Conservation (phyloP, 2,329 filamentous ascomycete genomes). For the Cytospora leucostoma region DNA sequence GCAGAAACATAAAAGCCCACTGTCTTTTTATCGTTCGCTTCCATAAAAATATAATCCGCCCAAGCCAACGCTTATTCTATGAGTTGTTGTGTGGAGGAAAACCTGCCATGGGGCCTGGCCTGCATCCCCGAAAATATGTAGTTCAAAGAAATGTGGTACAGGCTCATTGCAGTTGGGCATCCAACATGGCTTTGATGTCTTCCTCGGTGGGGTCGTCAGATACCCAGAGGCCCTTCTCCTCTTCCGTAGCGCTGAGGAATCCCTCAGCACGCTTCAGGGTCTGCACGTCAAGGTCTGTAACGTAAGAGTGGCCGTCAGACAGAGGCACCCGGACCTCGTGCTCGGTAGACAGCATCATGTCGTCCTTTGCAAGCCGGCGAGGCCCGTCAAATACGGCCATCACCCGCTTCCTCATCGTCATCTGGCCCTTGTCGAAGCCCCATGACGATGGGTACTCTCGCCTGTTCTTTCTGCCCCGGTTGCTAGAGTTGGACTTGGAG, state of each 20-base stretch:
- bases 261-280: conserved; percentile 87
- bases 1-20: background rate
- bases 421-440: conserved; percentile 89
- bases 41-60: conserved; percentile 5
- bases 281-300: conserved; percentile 91
- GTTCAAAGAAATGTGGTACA: background rate
- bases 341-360: conserved; percentile 97
- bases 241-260: conserved; percentile 75
- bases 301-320: conserved; percentile 73
- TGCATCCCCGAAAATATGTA: conserved; percentile 8
- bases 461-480: conserved; percentile 80
- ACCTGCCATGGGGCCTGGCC: conserved; percentile 9
- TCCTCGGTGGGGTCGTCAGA: conserved; percentile 68
- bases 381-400: conserved; percentile 89
- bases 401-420: conserved; percentile 98
- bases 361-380: conserved; percentile 90
- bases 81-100: conserved; percentile 8
- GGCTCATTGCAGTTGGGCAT: conserved; percentile 31
- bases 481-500: conserved; percentile 42
- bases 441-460: conserved; percentile 92
- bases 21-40: conserved; percentile 13
- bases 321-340: conserved; percentile 89
- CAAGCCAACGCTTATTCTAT: background rate
- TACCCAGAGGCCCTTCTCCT: conserved; percentile 86
- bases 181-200: conserved; percentile 62